Evolutionary conservation across 495 filamentous ascomycete genomes (phyloP), one percentile per base, ranked within the genome.

Genomic region (Thermothielavioides terrestris): DNA sequence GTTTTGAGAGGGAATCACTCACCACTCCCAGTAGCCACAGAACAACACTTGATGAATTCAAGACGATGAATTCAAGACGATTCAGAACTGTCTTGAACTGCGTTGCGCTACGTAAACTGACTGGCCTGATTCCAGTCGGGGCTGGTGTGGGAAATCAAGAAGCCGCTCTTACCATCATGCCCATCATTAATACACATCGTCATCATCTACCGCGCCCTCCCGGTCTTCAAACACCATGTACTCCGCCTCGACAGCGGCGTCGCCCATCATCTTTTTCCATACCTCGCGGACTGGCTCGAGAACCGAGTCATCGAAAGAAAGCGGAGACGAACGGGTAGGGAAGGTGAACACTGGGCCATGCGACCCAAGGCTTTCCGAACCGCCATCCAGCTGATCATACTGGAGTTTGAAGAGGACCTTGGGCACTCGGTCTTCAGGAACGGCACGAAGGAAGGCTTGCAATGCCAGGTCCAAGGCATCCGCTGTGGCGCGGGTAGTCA

Each of bases 161-260:
- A 34, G 3, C 43, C 25, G 30, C 18, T 36, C 52, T 44, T 61
- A 46, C 57, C 50, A 34, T 56, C 35, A 17, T 45, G 4, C 41
- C 15, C 46, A 55, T 61, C 35, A 64, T 40, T 66, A 54, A 42
- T 69, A 68, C 25, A 57, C 46, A 21, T 74, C 65, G 14, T 77
- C 74, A 46, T 76, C 77, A 35, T 73, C 68, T 50, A 57, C 63
- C 6, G 66, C 59, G 15, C 66, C 73, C 48, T 78, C 69, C 22
- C 80, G 68, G 20, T 81, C 76, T 14, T 73, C 62, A 46, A 84
- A 84, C 22, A 67, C 66, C 84, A 92, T 86, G 58, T 88, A 92
- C 21, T 65, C 60, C 21, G 56, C 50, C 20, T 64, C 65, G 15
- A 71, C 69, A 3, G 69, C 69, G 35, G 70, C 67, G 6, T 75